These are phyloP conservation scores for Elymus sibiricus DNA, from an alignment of 176 grass and related monocot species.

Conservation along the genomic window DNA sequence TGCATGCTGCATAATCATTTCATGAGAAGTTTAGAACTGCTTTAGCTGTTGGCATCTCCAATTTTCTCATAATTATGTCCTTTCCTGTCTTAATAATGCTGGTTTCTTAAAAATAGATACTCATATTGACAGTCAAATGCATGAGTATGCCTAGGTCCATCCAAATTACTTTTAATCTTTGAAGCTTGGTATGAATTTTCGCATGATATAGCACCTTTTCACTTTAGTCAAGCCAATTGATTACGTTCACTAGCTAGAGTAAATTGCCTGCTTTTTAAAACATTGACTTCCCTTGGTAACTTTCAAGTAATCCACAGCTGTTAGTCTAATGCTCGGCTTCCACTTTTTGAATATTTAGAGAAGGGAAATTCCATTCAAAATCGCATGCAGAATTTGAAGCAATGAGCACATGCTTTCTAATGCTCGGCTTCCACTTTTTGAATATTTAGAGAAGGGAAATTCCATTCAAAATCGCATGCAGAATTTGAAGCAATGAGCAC, in stretches of 20 bases:
- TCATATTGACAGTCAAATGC: neutral
- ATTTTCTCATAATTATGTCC: neutral
- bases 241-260: neutral
- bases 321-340: neutral
- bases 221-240: neutral
- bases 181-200: neutral
- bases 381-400: neutral
- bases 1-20: neutral
- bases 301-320: neutral
- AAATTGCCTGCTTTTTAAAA: neutral
- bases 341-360: neutral
- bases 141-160: neutral
- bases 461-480: neutral
- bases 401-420: constrained; percentile 7
- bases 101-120: neutral
- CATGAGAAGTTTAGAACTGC: neutral
- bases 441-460: neutral
- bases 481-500: neutral
- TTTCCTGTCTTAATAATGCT: neutral
- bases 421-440: too few relatives aligned
- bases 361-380: neutral
- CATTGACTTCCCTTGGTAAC: neutral
- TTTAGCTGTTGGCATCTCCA: neutral
- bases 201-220: neutral
- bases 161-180: neutral